Base-by-base conservation (phyloP, 306 rosid genomes). In the Carpinus viminea region DNA sequence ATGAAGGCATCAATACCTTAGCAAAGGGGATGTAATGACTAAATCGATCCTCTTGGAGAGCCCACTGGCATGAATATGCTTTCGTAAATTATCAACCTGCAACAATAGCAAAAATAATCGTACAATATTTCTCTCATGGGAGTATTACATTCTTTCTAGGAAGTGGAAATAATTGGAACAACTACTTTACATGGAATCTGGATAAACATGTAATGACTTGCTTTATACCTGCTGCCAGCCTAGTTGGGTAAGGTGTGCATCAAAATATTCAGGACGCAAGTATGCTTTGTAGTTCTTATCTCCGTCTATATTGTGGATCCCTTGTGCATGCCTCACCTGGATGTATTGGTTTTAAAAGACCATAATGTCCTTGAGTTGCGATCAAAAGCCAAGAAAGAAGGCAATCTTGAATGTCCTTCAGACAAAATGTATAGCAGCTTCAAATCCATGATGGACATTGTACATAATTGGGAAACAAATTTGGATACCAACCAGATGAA, bases 271-370 rank as follows among this genome's bases (percentile, higher is more conserved):
- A 73, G 90, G 90, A 78, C 77, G 76, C 82, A 87, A 36, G 68
- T 81, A 87, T 54, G 84, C 81, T 62, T 84, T 84, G 83, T 84
- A 87, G 74, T 80, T 87, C 80, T 87, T 87, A 18, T 84, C 88
- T 73, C 90, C 90, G 3, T 87, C 90, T 21, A 87, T 82, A 62
- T 87, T 87, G 87, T 87, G 90, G 81, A 87, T 84, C 59, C 90
- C 90, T 75, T 87, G 90, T 26, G 82, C 90, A 70, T 87, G 90
- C 86, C 90, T 87, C 79, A 87, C 90, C 90, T 87, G 90, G 78
- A 87, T 83, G 60, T 61, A 72, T 48, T 16, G 74, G 82, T 70
- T 81, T 86, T 83, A 81, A 69, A 75, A 83, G 85, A 83, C 60
- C 70, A 79, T 57, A 64, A 79, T 26, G 78, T n/a, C 68, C 72